Evolutionary conservation across 2,329 filamentous ascomycete genomes (phyloP), one percentile per base, ranked within the genome.

Genomic region (Fusarium sp.): DNA sequence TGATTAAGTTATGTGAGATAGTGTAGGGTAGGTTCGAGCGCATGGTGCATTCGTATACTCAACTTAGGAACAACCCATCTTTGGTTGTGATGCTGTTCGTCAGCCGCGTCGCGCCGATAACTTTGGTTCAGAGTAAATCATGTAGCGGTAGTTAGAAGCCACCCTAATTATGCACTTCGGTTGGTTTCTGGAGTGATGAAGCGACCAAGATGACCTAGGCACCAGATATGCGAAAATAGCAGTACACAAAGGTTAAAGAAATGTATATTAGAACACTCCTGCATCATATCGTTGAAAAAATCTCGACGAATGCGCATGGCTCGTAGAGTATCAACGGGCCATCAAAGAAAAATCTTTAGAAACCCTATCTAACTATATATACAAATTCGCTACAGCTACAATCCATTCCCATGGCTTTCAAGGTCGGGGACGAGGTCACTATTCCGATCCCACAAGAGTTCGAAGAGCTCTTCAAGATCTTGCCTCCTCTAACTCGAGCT

Each of bases 401-500:
- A 58, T 63, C 69, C 41, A 60, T 60, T 35, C 46, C 49, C 29
- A 37, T 56, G 61, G 41, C 67, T 67, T 73, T 60, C 66, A 73
- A 73, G 23, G 25, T 37, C 25, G 16, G 52, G 44, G 35, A 51
- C 59, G 42, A 52, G 54, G 27, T 46, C 66, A 52, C 29, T 39
- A 57, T 45, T 56, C 48, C 56, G 38, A 55, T 51, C 41, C 39
- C 29, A 55, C 52, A 37, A 63, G n/a, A 49, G 51, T 44, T 33
- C 16, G 19, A 59, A 38, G 10, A 62, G 7, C 29, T 39, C 35
- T 73, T 78, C 78, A 91, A 72, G 90, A 91, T 74, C 88, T 84
- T 27, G 88, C 85, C 79, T 88, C 88, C 79, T 92, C 90, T 41
- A 92, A 82, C 81, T 92, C 90, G 57, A 92, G 83, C 82, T 92